phyloP scores from a whole-genome alignment of 2,329 filamentous ascomycete genomes.

The Cladophialophora psammophila region DNA sequence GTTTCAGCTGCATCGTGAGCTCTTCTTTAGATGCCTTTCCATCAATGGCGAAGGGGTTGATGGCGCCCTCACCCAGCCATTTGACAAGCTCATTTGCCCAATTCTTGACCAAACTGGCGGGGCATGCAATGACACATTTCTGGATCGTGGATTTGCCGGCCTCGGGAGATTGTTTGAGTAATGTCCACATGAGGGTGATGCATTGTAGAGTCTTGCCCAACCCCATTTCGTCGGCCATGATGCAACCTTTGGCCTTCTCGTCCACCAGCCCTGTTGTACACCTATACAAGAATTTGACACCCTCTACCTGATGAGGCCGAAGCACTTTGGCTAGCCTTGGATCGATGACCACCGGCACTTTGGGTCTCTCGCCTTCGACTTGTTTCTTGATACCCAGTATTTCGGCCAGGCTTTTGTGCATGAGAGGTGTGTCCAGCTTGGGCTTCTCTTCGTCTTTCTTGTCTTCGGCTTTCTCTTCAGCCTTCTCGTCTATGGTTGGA shows the following conservation, averaged over 20 bases:
- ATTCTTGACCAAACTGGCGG: slow-evolving; percentile 93
- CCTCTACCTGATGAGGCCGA: slow-evolving; percentile 95
- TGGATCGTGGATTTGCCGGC: slow-evolving; percentile 94
- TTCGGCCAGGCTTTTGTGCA: slow-evolving; percentile 94
- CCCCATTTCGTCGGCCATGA: slow-evolving; percentile 99
- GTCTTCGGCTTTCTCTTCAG: slow-evolving; percentile 59
- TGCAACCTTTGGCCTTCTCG: slow-evolving; percentile 91
- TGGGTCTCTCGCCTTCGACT: slow-evolving; percentile 76
- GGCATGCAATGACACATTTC: slow-evolving; percentile 96
- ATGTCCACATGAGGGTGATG: slow-evolving; percentile 94
- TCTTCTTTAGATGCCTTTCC: slow-evolving; percentile 96
- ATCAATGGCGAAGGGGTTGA: slow-evolving; percentile 93
- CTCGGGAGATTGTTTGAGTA: slow-evolving; percentile 93
- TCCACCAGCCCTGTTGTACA: slow-evolving; percentile 97
- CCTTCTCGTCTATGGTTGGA: slow-evolving; percentile 88
- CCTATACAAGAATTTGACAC: slow-evolving; percentile 95
- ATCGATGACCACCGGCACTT: slow-evolving; percentile 97
- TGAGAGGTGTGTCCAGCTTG: slow-evolving; percentile 76
- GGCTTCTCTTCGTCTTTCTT: slow-evolving; percentile 55
- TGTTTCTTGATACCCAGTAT: slow-evolving; percentile 94
- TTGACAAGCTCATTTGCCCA: slow-evolving; percentile 98
- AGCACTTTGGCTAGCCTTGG: slow-evolving; percentile 87
- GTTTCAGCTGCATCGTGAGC: slow-evolving; percentile 83
- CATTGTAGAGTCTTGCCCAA: slow-evolving; percentile 97
- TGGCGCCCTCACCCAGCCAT: slow-evolving; percentile 91